A percentile compares a stretch with the other conserved stretches of the same genome.
Evolutionary conservation across 2,329 filamentous ascomycete genomes (phyloP).

Genomic region (Laburnicola sp.): DNA sequence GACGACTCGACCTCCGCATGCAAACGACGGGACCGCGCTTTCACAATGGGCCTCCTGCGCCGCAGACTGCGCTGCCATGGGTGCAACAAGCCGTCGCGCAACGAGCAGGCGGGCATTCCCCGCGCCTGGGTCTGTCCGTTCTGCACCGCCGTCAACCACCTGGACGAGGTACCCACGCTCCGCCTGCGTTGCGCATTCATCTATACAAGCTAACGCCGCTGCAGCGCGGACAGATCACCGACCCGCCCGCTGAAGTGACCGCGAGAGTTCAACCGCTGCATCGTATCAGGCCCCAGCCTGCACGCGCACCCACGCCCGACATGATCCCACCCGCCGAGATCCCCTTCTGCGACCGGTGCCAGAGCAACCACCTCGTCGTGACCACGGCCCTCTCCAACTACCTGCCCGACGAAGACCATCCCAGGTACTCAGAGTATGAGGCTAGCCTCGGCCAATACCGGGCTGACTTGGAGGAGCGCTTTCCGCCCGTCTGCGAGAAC

Average conservation of each 20-base stretch:
- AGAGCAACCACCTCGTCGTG: slow-evolving; percentile 86
- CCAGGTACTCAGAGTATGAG: slow-evolving; percentile 70
- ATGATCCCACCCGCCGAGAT: slow-evolving; percentile 35
- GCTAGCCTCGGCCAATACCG: slow-evolving; percentile 71
- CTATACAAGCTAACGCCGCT: slow-evolving; percentile 22
- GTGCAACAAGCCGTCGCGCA: slow-evolving; percentile 34
- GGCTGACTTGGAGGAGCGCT: slow-evolving; percentile 73
- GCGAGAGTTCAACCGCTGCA: slow-evolving; percentile 18
- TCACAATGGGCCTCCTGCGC: slow-evolving; percentile 39
- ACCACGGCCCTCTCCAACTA: slow-evolving; percentile 78
- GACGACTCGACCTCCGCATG: slow-evolving; percentile 1
- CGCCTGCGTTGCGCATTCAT: not conserved
- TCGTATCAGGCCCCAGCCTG: slow-evolving; percentile 15
- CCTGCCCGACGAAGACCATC: slow-evolving; percentile 66
- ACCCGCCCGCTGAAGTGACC: slow-evolving; percentile 68
- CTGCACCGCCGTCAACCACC: slow-evolving; percentile 86
- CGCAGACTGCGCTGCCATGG: slow-evolving; percentile 43
- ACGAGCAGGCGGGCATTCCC: slow-evolving; percentile 26
- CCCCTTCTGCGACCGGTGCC: slow-evolving; percentile 74
- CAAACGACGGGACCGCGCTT: not conserved
- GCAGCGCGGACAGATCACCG: slow-evolving; percentile 84
- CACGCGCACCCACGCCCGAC: slow-evolving; percentile 33
- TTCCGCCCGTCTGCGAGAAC: slow-evolving; percentile 82
- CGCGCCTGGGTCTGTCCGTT: slow-evolving; percentile 48
- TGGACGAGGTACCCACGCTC: slow-evolving; percentile 71